Base-by-base conservation (phyloP, 1,139 yeast species). In the Eremothecium cymbalariae region DNA sequence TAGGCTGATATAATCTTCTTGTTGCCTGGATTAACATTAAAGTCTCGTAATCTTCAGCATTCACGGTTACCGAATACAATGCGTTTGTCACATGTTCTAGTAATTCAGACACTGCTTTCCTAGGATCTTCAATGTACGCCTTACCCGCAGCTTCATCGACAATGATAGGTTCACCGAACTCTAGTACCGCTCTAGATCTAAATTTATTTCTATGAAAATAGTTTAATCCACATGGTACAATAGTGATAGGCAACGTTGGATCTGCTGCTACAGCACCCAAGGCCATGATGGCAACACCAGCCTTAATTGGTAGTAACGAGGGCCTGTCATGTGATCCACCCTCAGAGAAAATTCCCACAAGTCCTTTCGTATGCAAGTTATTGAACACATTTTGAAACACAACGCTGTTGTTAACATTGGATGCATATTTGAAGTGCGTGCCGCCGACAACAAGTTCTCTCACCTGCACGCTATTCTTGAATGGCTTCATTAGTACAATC, bases 251-350 rank as follows among this genome's bases (percentile, higher is more conserved):
- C 41, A 72, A 68, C 28, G 64, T 59, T 0, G 80, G 77, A 40
- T 76, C 72, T 18, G 65, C 64, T 9, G 77, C 77, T 53, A 72
- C 71, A 2, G 88, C 79, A 9, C 90, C 88, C 19, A 80, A 59
- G 0, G 88, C 90, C 90, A 80, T 80, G 11, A 80, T 73, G 1
- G 84, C 88, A 19, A 80, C 86, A 16, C 90, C 90, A 0, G 88
- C 85, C 53, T 80, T 80, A 46, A 80, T 66, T 1, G 88, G 90
- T 28, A 79, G 60, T 35, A 80, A 59, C 37, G 79, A 81, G 1
- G 86, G 76, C 44, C 88, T 67, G 51, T 80, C 90, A 51, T 80
- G 90, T n/a, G 85, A 74, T 0, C 86, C 86, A 14, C 50, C 50
- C 59, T 81, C 90, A 1, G 88, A 86, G 46, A 79, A 80, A 32